Base-by-base conservation (phyloP, 768 basidiomycete genomes). In the Tulasnella sp. region DNA sequence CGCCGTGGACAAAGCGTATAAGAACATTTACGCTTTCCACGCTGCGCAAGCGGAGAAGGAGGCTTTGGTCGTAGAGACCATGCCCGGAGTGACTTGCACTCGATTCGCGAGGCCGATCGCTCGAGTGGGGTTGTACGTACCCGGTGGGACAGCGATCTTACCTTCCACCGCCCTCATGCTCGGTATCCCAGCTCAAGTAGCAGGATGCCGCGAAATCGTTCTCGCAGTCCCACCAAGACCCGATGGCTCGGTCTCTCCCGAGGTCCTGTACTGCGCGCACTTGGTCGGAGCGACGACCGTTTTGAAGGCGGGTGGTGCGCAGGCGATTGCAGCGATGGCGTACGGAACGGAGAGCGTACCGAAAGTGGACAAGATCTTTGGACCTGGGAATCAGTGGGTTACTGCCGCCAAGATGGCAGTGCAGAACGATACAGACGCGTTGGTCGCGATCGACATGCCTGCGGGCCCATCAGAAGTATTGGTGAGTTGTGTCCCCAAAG, bases 351-450 rank as follows among this genome's bases (percentile, higher is more conserved):
- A 93, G 82, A 92, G 92, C 4, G 94, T 96, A 7, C 94, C 96
- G 19, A 99, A 99, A 84, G 97, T 98, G 34, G 97, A 99, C 86
- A 99, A 99, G 85, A 96, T 99, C 80, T 97, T 99, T 81, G 97
- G 97, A 11, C 97, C 97, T 7, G 97, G 97, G 34, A 99, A 99
- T 82, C 97, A 99, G 83, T 99, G 96, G 95, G 97, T 99, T 31
- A 99, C 97, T 1, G 97, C 97, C 1, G 97, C 97, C 72, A 99
- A 99, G 85, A 98, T 99, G 97, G 84, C 97, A 74, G 97, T 99
- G 34, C 96, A 98, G 82, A 99, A 99, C 83, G 97, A 99, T 81
- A 96, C 96, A 15, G 93, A 96, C 80, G 97, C 97, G 11, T 83
- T 96, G 78, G 96, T 98, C 8, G 93, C 94, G 19, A 99, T 99